phyloP scores from a whole-genome alignment of 495 filamentous ascomycete species.

The Bombardia bombarda region DNA sequence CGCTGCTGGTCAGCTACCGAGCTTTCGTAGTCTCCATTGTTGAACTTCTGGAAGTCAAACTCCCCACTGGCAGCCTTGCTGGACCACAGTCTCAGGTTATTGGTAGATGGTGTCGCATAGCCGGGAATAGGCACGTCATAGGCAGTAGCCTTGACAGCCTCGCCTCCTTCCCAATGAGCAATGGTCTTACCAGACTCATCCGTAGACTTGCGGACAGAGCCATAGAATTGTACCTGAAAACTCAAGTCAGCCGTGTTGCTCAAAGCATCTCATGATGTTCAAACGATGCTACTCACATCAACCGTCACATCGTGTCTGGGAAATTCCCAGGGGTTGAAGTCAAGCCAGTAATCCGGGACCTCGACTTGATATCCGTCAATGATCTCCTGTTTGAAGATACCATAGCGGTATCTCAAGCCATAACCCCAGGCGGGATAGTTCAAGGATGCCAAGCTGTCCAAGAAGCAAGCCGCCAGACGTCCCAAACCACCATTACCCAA shows the following conservation, averaged over 20 bases:
- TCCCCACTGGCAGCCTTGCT: slow-evolving; percentile 95
- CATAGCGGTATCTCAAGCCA: slow-evolving; percentile 88
- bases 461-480: slow-evolving; percentile 89
- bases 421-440: slow-evolving; percentile 98
- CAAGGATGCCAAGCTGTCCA: slow-evolving; percentile 89
- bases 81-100: slow-evolving; percentile 94
- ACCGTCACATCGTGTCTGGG: slow-evolving; percentile 90
- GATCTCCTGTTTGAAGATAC: slow-evolving; percentile 99
- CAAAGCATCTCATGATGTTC: no score
- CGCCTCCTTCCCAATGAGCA: slow-evolving; percentile 80
- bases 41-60: slow-evolving; percentile 99
- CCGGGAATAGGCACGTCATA: slow-evolving; percentile 95
- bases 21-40: slow-evolving; percentile 94
- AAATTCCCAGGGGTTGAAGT: slow-evolving; percentile 99
- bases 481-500: slow-evolving; percentile 94
- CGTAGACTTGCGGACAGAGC: slow-evolving; percentile 60
- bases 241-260: slow-evolving; percentile 5
- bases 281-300: slow-evolving; percentile 40
- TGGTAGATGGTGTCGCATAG: slow-evolving; percentile 80
- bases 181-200: slow-evolving; percentile 68
- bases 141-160: slow-evolving; percentile 85
- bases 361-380: slow-evolving; percentile 96
- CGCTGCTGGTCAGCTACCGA: slow-evolving; percentile 93
- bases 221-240: slow-evolving; percentile 80
- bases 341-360: slow-evolving; percentile 97